phyloP scores from a whole-genome alignment of 1,284 basidiomycete genomes.

The Malassezia brasiliensis region DNA sequence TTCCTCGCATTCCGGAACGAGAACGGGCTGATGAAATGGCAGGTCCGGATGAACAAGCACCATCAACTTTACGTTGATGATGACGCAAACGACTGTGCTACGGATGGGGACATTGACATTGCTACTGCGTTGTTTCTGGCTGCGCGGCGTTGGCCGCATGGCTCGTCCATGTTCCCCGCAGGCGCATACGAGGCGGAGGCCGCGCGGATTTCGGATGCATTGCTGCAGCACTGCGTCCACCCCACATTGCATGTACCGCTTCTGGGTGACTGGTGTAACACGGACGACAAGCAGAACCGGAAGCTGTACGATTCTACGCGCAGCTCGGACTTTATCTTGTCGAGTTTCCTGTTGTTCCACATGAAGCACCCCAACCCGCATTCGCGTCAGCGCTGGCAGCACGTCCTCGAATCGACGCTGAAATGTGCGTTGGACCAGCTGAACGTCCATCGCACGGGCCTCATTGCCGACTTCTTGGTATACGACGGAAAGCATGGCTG shows the following conservation, averaged over 20 bases:
- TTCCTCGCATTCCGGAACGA: conserved; percentile 29
- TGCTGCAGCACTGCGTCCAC: conserved; percentile 28
- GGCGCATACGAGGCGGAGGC: conserved; percentile 25
- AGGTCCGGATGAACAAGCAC: conserved; percentile 20
- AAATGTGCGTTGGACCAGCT: conserved; percentile 17
- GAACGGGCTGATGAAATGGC: conserved; percentile 40
- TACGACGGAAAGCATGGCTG: conserved; percentile 20
- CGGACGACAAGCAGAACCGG: conserved; percentile 17
- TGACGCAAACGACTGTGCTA: conserved; percentile 30
- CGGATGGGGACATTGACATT: conserved; percentile 42
- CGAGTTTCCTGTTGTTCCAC: conserved; percentile 29
- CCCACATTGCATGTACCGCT: conserved; percentile 26
- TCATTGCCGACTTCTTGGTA: conserved; percentile 33
- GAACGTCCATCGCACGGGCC: conserved; percentile 13
- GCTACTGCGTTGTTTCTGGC: conserved; percentile 34
- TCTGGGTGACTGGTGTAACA: conserved; percentile 39
- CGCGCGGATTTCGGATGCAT: conserved; percentile 16
- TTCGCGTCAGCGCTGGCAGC: conserved; percentile 23
- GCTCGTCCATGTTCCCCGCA: conserved; percentile 17
- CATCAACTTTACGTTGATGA: conserved; percentile 26
- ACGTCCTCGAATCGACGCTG: conserved; percentile 27
- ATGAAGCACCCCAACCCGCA: conserved; percentile 19
- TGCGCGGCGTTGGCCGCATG: conserved; percentile 20
- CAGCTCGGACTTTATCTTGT: conserved; percentile 34
- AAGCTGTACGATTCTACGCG: conserved; percentile 31